Conservation (phyloP, 225 moss, liverwort and hornwort species). For the Asterella californica region DNA sequence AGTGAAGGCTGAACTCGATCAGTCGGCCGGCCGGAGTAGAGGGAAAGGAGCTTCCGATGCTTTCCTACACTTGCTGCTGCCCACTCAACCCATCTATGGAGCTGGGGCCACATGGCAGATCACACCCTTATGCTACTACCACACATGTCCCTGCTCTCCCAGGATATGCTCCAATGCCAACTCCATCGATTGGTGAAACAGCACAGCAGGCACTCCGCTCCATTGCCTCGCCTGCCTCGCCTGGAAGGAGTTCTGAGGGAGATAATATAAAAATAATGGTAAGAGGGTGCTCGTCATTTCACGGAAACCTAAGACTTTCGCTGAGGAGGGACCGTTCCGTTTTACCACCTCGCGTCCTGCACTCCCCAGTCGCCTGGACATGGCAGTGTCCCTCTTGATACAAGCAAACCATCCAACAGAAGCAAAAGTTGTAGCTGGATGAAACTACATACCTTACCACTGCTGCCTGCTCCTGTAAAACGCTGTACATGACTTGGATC, state of each 20-base stretch:
- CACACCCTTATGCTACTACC: not conserved
- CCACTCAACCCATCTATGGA: not conserved
- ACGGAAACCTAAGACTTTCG: not conserved
- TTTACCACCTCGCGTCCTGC: not conserved
- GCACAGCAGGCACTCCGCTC: slow-evolving; percentile 14
- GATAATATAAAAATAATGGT: slow-evolving; percentile 1
- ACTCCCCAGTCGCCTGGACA: not conserved
- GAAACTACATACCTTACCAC: not conserved
- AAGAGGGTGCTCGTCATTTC: not conserved
- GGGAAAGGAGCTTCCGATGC: not conserved
- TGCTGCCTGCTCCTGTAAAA: not conserved
- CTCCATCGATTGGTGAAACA: slow-evolving; percentile 16
- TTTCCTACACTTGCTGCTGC: not conserved
- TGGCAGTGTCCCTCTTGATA: not conserved
- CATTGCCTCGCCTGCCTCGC: slow-evolving; percentile 1
- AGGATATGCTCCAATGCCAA: slow-evolving; percentile 15
- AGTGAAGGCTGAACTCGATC: not conserved
- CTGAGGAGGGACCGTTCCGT: slow-evolving; percentile 1
- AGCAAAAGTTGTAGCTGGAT: not conserved
- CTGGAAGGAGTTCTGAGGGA: not conserved
- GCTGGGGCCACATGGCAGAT: slow-evolving; percentile 20
- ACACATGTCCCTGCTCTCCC: slow-evolving; percentile 10
- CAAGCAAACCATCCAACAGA: not conserved
- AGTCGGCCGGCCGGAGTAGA: not conserved
- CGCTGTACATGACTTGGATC: not conserved